Base-by-base conservation (phyloP, 2,329 filamentous ascomycete genomes). In the Curvularia lunata region DNA sequence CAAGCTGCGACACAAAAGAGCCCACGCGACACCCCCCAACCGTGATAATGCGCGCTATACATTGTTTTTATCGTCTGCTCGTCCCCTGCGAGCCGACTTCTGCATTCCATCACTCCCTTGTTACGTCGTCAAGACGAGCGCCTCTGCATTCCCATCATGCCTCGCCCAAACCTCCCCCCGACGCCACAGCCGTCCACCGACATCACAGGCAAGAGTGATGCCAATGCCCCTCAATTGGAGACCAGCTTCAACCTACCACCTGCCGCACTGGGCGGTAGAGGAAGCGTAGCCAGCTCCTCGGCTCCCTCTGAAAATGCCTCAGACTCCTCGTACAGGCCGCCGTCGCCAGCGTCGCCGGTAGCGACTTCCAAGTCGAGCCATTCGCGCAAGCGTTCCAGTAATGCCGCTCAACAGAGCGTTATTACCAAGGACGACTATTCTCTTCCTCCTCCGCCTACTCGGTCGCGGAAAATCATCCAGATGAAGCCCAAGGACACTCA, bases 381-480 rank as follows among this genome's bases (percentile, higher is more conserved):
- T 51, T 64, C 67, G 54, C 73, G 71, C 49, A 74, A 73, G 59
- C 73, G 73, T 47, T 69, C 68, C 23, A 75, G 58, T 55, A 66
- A 69, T 25, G 62, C 65, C 42, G 55, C 63, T 7, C 65, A 67
- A 19, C 68, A 64, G 13, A 74, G 73, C 48, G 72, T 79, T 13
- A 71, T 79, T 56, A 80, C 82, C 55, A 88, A 86, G 64, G 85
- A 87, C 66, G 81, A 84, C 47, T 96, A 97, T 75, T 85, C 90
- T 9, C 85, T 99, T 16, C 95, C 95, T 19, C 95, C 95, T 9
- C 95, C 94, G 16, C 95, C 95, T 0, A 97, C 93, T 3, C 85
- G 94, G 62, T 91, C 92, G 41, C 89, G 94, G 70, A 98, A 96
- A 80, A 98, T 99, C 74, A 98, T 98, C 57, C 94, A 98, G 79